Base-by-base conservation (phyloP, 2,329 filamentous ascomycete genomes). In the Calonectria fujianensis region DNA sequence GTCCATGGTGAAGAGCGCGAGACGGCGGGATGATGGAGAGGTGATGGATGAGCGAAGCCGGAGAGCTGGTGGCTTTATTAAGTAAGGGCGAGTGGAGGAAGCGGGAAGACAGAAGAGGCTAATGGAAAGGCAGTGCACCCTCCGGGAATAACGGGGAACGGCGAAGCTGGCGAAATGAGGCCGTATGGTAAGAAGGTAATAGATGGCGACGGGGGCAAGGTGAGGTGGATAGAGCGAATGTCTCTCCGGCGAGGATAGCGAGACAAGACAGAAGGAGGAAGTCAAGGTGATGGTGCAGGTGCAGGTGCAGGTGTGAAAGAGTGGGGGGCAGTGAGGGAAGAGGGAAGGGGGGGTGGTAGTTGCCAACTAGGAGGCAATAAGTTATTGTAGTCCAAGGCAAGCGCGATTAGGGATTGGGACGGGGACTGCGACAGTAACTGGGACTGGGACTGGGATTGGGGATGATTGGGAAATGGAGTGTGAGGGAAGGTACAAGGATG, bases 1-100 rank as follows among this genome's bases (percentile, higher is more conserved):
- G 82, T 91, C 89, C 90, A 91, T 91, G 77, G 75, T 76, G 75
- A 74, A 74, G 37, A 69, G 68, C 54, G 54, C 37, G 59, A 72
- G 54, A 66, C 75, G 74, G 54, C 52, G 73, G 69, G 70, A 69
- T 79, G 73, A 61, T 66, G 66, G 61, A 35, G 50, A 45, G 54
- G 64, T 57, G 51, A 65, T 37, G 39, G 37, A 48, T 48, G 61
- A 64, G 48, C 72, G 51, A 74, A 64, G 72, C 61, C 37, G 72
- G 67, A 71, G 61, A 51, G 59, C 59, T 63, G 59, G 48, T 52
- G 51, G 45, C 63, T 74, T 66, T 65, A 66, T 59, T 50, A 52
- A 52, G 39, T 45, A 51, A 52, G 32, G 45, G 27, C 68, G 41
- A 24, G 68, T 39, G 57, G 67, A 66, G 66, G 57, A 54, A 68